These are phyloP conservation scores for Neofusicoccum sp. DNA, from an alignment of 2,329 filamentous ascomycete species.

Conservation along the genomic window DNA sequence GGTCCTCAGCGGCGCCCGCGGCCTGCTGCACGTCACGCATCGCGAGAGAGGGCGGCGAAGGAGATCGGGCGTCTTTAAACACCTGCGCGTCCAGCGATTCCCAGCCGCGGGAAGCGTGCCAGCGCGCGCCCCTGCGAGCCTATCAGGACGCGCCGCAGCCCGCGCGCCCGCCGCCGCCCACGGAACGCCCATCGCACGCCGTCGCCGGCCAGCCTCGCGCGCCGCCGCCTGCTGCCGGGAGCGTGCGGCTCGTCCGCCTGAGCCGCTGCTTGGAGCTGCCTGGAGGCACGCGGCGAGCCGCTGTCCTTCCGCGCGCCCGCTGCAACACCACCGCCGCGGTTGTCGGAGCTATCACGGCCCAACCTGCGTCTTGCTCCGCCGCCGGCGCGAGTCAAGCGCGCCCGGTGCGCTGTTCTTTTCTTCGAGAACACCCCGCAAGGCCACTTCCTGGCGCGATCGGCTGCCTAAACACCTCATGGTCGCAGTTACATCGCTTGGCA, in stretches of 20 bases:
- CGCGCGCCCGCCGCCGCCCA: neutral
- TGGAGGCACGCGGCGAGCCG: neutral
- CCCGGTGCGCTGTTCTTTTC: neutral
- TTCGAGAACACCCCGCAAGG: conserved; percentile 15
- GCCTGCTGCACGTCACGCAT: neutral
- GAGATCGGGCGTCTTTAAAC: conserved; percentile 5
- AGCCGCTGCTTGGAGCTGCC: neutral
- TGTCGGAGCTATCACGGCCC: conserved; percentile 9
- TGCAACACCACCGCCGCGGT: conserved; percentile 10
- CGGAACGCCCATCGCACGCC: neutral
- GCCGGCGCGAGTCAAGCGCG: neutral
- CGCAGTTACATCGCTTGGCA: conserved; percentile 11
- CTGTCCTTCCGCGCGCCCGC: neutral
- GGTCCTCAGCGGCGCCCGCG: neutral
- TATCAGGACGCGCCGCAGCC: conserved; percentile 15
- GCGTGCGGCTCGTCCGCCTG: neutral
- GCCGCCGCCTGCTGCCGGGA: neutral
- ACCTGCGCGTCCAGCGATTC: conserved; percentile 1
- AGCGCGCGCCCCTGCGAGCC: neutral
- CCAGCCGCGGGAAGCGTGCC: conserved; percentile 1
- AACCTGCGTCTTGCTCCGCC: conserved; percentile 5
- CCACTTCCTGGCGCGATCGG: neutral
- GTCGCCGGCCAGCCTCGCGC: neutral
- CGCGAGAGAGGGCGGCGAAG: neutral
- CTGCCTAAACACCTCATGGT: conserved; percentile 15